Conservation (phyloP, 192 early-diverging fungal species). For the Entomortierella lignicola region DNA sequence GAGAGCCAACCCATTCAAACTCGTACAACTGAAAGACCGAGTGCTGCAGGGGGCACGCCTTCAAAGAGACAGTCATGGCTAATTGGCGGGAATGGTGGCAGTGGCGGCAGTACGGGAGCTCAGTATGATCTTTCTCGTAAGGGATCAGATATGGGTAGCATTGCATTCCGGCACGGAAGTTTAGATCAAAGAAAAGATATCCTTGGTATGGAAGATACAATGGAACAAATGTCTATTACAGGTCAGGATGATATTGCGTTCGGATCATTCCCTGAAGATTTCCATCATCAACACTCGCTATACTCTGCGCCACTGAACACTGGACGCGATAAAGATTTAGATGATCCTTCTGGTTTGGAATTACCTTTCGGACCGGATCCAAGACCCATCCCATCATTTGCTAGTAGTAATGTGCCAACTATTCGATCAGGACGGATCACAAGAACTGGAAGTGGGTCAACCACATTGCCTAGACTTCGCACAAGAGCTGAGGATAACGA, state of each 20-base stretch:
- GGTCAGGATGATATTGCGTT: conserved; percentile 28
- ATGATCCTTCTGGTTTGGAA: not conserved
- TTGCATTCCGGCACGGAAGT: conserved; percentile 50
- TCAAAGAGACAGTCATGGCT: conserved; percentile 30
- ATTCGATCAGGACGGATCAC: conserved; percentile 17
- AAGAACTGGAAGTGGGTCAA: conserved; percentile 32
- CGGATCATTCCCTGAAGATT: conserved; percentile 49
- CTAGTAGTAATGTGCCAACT: conserved; percentile 5
- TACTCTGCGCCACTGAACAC: conserved; percentile 42
- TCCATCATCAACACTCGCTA: conserved; percentile 48
- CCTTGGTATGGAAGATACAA: conserved; percentile 40
- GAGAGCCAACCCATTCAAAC: not conserved
- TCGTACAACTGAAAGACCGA: not conserved
- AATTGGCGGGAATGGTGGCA: conserved; percentile 6
- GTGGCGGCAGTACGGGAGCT: conserved; percentile 5
- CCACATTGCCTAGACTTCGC: conserved; percentile 33
- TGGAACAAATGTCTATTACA: conserved; percentile 18
- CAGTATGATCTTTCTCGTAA: not conserved
- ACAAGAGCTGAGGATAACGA: conserved; percentile 37
- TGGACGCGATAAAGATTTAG: conserved; percentile 5
- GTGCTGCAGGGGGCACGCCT: not conserved
- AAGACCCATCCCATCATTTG: conserved; percentile 23
- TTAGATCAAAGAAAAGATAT: conserved; percentile 48
- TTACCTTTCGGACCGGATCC: conserved; percentile 19
- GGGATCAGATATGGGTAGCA: conserved; percentile 27